Conservation (phyloP, 139 green algal species). For the Microglena sp. region DNA sequence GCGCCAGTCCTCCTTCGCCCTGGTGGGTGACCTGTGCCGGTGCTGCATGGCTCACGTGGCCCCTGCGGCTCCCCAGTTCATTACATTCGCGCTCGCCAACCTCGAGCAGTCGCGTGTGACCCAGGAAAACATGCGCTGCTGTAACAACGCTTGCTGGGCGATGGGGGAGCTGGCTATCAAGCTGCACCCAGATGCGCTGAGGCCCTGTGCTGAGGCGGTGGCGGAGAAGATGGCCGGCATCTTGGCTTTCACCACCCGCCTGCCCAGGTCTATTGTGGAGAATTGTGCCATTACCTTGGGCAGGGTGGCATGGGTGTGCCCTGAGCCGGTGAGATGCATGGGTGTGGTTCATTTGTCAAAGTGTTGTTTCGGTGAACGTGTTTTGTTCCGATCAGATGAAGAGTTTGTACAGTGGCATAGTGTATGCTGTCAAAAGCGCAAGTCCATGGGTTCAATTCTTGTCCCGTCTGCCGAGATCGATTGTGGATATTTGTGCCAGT, state of each 20-base stretch:
- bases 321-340: conserved; percentile 22
- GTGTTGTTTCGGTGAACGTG: too few relatives aligned
- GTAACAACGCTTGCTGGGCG: conserved; percentile 93
- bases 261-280: conserved; percentile 72
- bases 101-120: conserved; percentile 11
- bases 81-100: conserved; percentile 18
- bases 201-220: background rate
- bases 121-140: background rate
- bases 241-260: conserved; percentile 32
- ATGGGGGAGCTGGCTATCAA: conserved; percentile 79
- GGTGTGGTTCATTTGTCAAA: too few relatives aligned
- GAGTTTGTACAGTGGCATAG: too few relatives aligned
- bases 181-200: conserved; percentile 42
- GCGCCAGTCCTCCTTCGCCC: conserved; percentile 82
- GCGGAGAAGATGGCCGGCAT: conserved; percentile 55
- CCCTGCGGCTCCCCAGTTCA: conserved; percentile 29
- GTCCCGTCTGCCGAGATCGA: conserved; percentile 48
- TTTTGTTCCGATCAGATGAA: too few relatives aligned
- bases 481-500: conserved; percentile 90
- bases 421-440: too few relatives aligned
- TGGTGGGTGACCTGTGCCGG: conserved; percentile 84
- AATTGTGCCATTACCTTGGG: conserved; percentile 90
- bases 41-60: conserved; percentile 41
- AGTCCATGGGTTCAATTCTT: too few relatives aligned
- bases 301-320: conserved; percentile 54